Evolutionary conservation across 2,329 filamentous ascomycete genomes (phyloP), one percentile per base, ranked within the genome.

Genomic region (Ophiostoma novo-ulmi): DNA sequence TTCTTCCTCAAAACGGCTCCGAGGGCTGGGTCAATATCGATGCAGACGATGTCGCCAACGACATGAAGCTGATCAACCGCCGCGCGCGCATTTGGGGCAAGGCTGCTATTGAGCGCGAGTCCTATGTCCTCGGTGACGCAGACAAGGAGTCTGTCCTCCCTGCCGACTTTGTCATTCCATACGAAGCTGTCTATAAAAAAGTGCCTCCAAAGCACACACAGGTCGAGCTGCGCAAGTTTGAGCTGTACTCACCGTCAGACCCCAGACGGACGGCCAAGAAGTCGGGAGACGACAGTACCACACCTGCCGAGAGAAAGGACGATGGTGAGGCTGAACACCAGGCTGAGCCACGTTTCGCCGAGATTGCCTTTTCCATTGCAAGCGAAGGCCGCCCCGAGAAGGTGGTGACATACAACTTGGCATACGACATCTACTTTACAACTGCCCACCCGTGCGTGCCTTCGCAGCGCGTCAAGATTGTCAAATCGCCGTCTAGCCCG

Each of bases 381-480:
- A 77, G 81, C 48, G 81, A 82, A 39, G 78, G 80, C 1, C 75
- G 78, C 1, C 79, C 80, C 0, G 79, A 81, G 64, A 79, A 77
- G 36, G 76, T 83, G 70, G 74, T 82, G 69, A 80, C 80, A 1
- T 81, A 84, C 69, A 75, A 81, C 0, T 77, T 91, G 11, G 78
- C 79, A 6, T 85, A 87, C 73, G 88, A 90, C 71, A 82, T 89
- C 31, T 85, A 85, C 74, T 90, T 90, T 76, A 85, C 89, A 22
- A 89, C 88, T 0, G 87, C 87, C 0, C 87, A 89, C 74, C 88
- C 88, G 0, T 91, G 88, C 74, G 83, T 85, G 5, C 84, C 85
- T 1, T 87, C 86, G 1, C 82, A 82, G 68, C 82, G 84, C 70
- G 84, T 87, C 2, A 85, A 83, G 73, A 84, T 89, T 70, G 76